These are phyloP conservation scores for Zhuliangozyma blackwelliae DNA, from an alignment of 1,139 yeast genomes.

Conservation along the genomic window DNA sequence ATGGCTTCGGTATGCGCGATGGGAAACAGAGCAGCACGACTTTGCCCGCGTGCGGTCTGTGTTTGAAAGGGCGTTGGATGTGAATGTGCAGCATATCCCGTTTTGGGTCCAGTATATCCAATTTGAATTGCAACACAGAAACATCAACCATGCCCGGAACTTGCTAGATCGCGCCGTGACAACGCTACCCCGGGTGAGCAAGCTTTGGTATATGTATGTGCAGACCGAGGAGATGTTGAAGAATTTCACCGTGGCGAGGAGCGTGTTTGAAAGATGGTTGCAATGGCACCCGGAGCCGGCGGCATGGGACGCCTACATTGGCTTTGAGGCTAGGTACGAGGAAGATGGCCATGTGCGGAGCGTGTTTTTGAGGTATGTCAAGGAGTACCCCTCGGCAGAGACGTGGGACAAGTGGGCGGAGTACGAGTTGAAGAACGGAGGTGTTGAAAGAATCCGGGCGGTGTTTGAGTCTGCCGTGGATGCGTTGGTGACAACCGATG, in stretches of 20 bases:
- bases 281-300: slow-evolving; percentile 61
- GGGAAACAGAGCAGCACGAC: slow-evolving; percentile 82
- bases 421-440: slow-evolving; percentile 22
- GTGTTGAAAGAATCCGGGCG: slow-evolving; percentile 37
- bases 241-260: slow-evolving; percentile 58
- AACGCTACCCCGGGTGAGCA: slow-evolving; percentile 71
- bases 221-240: slow-evolving; percentile 79
- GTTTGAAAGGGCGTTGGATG: slow-evolving; percentile 82
- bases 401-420: slow-evolving; percentile 58
- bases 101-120: slow-evolving; percentile 85
- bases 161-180: slow-evolving; percentile 75
- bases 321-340: slow-evolving; percentile 65
- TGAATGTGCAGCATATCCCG: slow-evolving; percentile 69
- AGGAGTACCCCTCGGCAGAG: slow-evolving; percentile 45
- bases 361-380: slow-evolving; percentile 54
- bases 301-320: slow-evolving; percentile 75
- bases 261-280: slow-evolving; percentile 77
- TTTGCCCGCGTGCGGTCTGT: slow-evolving; percentile 72
- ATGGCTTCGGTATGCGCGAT: slow-evolving; percentile 89
- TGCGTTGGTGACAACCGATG: slow-evolving; percentile 28
- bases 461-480: slow-evolving; percentile 71
- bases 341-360: slow-evolving; percentile 56
- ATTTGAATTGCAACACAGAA: slow-evolving; percentile 65
- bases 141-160: slow-evolving; percentile 86
- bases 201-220: slow-evolving; percentile 81